Percentiles rank a stretch among this genome's conserved stretches.
phyloP scores from a whole-genome alignment of 257 asterid genomes.

The Solanum bukasovii region DNA sequence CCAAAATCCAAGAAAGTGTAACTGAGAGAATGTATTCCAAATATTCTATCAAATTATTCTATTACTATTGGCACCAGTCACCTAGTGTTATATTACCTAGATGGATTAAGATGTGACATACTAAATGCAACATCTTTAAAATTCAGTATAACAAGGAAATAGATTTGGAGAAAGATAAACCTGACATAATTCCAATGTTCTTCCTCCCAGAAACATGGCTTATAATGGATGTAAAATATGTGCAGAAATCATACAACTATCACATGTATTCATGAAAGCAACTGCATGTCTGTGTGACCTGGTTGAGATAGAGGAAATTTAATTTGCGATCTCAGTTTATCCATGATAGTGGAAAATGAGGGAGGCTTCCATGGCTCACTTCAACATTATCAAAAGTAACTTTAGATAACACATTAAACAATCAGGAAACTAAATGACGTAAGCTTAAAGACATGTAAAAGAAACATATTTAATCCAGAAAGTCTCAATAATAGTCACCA shows the following conservation, averaged over 20 bases:
- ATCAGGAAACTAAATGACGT: no score
- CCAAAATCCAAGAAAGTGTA: not conserved
- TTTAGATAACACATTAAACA: no score
- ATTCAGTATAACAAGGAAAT: not conserved
- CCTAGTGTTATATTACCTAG: not conserved
- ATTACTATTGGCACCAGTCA: not conserved
- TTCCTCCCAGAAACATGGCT: not conserved
- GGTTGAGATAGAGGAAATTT: conserved; percentile 42
- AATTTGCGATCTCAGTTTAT: no score
- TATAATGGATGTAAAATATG: not conserved
- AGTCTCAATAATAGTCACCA: no score
- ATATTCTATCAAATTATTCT: not conserved
- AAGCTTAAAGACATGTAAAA: no score
- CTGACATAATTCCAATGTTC: not conserved
- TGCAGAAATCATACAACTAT: not conserved
- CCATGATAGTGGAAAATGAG: no score
- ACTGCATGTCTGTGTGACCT: conserved; percentile 29
- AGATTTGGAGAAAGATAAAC: not conserved
- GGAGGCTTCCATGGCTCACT: no score
- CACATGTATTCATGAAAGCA: conserved; percentile 5
- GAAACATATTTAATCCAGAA: no score
- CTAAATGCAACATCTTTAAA: not conserved
- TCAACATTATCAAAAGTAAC: no score
- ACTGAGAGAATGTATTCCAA: not conserved
- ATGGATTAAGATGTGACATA: not conserved